Conservation (phyloP, 352 stramenopile genomes). For the Thraustotheca clavata region DNA sequence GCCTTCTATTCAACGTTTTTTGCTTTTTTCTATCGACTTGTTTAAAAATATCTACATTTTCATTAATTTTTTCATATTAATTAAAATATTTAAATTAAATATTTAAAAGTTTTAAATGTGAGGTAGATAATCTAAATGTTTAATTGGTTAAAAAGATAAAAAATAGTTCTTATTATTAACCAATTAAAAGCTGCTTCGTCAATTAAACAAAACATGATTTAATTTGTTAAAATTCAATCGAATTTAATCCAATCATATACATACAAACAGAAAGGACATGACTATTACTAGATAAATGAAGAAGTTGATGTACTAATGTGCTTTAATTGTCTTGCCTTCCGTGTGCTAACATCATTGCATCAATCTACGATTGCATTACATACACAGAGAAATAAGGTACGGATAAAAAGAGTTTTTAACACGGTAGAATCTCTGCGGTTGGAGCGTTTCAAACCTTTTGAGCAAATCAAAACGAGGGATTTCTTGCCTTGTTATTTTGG, state of each 20-base stretch:
- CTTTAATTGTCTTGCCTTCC: too few species aligned
- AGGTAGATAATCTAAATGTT: too few species aligned
- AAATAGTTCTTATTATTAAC: not conserved
- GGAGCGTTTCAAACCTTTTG: not conserved
- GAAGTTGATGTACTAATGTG: too few species aligned
- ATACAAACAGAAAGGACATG: too few species aligned
- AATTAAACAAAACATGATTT: not conserved
- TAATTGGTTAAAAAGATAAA: not conserved
- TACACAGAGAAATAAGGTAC: not conserved
- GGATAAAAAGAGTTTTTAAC: conserved; percentile 4
- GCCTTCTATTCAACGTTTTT: conserved; percentile 7
- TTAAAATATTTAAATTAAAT: not conserved
- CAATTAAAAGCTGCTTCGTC: conserved; percentile 21
- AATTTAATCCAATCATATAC: not conserved
- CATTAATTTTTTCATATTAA: conserved; percentile 6
- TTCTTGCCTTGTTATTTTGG: conserved; percentile 16
- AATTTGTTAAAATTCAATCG: conserved; percentile 2
- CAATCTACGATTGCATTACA: too few species aligned
- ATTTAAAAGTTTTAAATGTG: too few species aligned
- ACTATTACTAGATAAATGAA: too few species aligned
- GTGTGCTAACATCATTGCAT: too few species aligned
- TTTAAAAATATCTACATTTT: conserved; percentile 10
- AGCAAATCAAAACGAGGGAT: not conserved
- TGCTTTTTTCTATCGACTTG: too few species aligned
- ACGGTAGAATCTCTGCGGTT: too few species aligned